Evolutionary conservation across 768 basidiomycete genomes (phyloP), one percentile per base, ranked within the genome.

Genomic region (Suillus occidentalis): DNA sequence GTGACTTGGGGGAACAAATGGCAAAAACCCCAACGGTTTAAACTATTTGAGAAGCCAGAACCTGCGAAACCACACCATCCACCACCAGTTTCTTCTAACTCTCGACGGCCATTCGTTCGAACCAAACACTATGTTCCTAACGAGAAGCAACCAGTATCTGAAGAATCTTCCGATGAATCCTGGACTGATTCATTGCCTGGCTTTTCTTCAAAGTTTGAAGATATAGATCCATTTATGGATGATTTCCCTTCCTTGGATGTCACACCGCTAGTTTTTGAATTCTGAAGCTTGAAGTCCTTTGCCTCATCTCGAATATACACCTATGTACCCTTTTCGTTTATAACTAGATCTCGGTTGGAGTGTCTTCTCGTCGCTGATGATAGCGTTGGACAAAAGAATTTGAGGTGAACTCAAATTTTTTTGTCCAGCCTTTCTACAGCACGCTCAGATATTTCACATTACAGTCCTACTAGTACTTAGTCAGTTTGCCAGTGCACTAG

Each of bases 41-140:
- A 28, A 28, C 28, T 28, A 28, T 28, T 28, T 28, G 28, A 28
- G 28, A 28, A 28, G 28, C 28, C 28, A 28, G 28, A 28, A 28
- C 28, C 28, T 58, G 22, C 39, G 16, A 39, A 58, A 0, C 8
- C 12, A 14, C 8, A 8, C 34, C 9, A n/a, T n/a, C n/a, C n/a
- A n/a, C 13, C 56, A 37, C 22, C 37, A 22, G 3, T 8, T 25
- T 57, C 63, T 31, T 59, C 68, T 3, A 40, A n/a, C 25, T 20
- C 39, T 20, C 47, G 55, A 28, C 70, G 71, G 34, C 10, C 13
- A 28, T 28, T 28, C 28, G 28, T 28, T 28, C 28, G 28, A 28
- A 28, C 2, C 28, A 28, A 28, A 28, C 28, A 3, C 28, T 28
- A 1, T 28, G 28, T 28, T 28, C 28, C 28, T 28, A 3, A 28